These are phyloP conservation scores for Plectranthus barbatus DNA, from an alignment of 257 asterid species.

Conservation along the genomic window DNA sequence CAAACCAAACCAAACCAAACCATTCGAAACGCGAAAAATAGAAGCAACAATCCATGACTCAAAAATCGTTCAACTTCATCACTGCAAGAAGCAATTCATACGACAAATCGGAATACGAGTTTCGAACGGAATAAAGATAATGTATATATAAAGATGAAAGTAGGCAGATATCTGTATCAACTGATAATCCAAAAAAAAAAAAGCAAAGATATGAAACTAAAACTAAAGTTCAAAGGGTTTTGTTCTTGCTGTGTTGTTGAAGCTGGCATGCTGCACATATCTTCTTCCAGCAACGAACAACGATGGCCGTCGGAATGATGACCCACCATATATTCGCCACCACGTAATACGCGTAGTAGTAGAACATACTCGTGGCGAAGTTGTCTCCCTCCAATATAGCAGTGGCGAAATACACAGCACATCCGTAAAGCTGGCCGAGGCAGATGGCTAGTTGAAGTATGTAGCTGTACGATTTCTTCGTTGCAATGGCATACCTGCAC, in stretches of 20 bases:
- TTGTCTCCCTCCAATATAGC: slow-evolving; percentile 78
- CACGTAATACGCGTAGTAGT: slow-evolving; percentile 60
- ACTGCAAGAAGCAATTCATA: too few species aligned
- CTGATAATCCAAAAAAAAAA: neutral
- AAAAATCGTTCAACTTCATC: too few species aligned
- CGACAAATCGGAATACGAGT: too few species aligned
- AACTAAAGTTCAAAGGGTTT: slow-evolving; percentile 26
- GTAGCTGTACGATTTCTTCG: slow-evolving; percentile 56
- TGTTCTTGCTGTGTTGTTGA: slow-evolving; percentile 55
- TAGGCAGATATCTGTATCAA: neutral
- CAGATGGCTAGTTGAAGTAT: slow-evolving; percentile 75
- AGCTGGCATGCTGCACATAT: slow-evolving; percentile 47
- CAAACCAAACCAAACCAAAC: too few species aligned
- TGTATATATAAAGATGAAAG: too few species aligned
- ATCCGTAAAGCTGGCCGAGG: slow-evolving; percentile 85
- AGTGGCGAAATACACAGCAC: slow-evolving; percentile 59
- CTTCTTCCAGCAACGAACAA: slow-evolving; percentile 66
- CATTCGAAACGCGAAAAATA: too few species aligned
- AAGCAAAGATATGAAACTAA: neutral
- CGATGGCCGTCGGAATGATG: slow-evolving; percentile 54
- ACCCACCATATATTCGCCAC: slow-evolving; percentile 78
- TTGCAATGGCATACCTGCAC: slow-evolving; percentile 79
- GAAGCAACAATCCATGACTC: too few species aligned
- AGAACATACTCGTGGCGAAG: slow-evolving; percentile 45
- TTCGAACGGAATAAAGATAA: too few species aligned